phyloP scores from a whole-genome alignment of 202 grass and related monocot species.

The Musa balbisiana region DNA sequence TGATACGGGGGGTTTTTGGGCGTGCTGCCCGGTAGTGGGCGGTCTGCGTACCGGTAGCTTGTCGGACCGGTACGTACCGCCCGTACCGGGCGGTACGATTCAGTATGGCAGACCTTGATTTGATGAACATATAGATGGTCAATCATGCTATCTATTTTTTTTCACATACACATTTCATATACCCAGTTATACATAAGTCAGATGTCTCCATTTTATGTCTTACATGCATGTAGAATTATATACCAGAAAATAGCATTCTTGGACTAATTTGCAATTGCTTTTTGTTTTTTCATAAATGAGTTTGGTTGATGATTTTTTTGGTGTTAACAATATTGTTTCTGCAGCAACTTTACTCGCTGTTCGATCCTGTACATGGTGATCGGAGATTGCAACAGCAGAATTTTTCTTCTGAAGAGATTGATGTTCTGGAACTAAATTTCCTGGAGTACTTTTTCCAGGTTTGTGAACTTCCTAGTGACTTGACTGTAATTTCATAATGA shows the following conservation, averaged over 20 bases:
- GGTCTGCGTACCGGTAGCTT: too few relatives aligned
- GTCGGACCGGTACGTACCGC: too few relatives aligned
- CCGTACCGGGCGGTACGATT: too few relatives aligned
- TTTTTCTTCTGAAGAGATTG: conserved; percentile 40
- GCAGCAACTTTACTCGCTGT: conserved; percentile 87
- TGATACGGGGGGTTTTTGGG: too few relatives aligned
- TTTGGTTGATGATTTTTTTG: background rate
- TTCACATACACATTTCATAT: background rate
- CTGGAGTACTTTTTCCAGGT: conserved; percentile 77
- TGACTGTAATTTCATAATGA: background rate
- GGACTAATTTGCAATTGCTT: background rate
- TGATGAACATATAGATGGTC: background rate
- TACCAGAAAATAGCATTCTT: background rate
- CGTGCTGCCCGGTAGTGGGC: too few relatives aligned
- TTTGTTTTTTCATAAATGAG: background rate
- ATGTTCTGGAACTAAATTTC: conserved; percentile 81
- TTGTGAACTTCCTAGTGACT: background rate
- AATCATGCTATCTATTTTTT: background rate
- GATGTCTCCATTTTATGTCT: background rate
- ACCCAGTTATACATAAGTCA: background rate
- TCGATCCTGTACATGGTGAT: conserved; percentile 64
- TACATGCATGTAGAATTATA: background rate
- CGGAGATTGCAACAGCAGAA: conserved; percentile 68
- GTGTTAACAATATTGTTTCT: conserved; percentile 7
- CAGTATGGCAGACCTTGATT: too few relatives aligned